Conservation (phyloP, 331 rosid species). For the Quercus lobata region DNA sequence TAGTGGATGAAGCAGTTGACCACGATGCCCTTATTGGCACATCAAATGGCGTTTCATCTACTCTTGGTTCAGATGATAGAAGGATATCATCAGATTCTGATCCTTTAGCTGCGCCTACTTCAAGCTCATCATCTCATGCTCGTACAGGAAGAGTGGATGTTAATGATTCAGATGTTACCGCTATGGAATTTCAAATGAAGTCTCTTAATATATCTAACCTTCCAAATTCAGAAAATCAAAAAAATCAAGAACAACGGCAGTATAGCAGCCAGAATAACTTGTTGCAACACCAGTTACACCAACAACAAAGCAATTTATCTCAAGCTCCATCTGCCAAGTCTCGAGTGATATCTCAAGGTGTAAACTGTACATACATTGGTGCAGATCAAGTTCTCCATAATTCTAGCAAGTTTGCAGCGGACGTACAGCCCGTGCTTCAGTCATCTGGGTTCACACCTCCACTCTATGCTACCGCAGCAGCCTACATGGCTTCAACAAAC, state of each 20-base stretch:
- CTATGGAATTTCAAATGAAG: conserved; percentile 46
- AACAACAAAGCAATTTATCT: conserved; percentile 33
- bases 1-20: conserved; percentile 30
- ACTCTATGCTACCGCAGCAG: conserved; percentile 50
- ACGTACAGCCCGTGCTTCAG: conserved; percentile 50
- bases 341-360: conserved; percentile 32
- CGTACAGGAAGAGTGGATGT: conserved; percentile 28
- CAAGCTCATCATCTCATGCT: conserved; percentile 37
- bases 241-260: conserved; percentile 43
- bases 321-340: conserved; percentile 39
- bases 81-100: conserved; percentile 26
- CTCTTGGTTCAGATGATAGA: conserved; percentile 23
- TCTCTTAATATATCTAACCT: conserved; percentile 39
- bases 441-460: conserved; percentile 65
- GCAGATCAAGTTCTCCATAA: conserved; percentile 38
- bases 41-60: conserved; percentile 19
- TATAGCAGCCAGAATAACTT: conserved; percentile 37
- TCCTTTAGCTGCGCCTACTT: conserved; percentile 16
- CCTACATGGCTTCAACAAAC: conserved; percentile 52
- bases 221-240: conserved; percentile 37
- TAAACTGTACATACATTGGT: conserved; percentile 25
- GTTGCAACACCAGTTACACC: conserved; percentile 26
- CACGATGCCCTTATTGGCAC: conserved; percentile 17
- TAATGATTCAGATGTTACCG: conserved; percentile 32
- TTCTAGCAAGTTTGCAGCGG: conserved; percentile 31